Conservation (phyloP, 1,139 yeast species). For the Saccharomycopsis hybrid region DNA sequence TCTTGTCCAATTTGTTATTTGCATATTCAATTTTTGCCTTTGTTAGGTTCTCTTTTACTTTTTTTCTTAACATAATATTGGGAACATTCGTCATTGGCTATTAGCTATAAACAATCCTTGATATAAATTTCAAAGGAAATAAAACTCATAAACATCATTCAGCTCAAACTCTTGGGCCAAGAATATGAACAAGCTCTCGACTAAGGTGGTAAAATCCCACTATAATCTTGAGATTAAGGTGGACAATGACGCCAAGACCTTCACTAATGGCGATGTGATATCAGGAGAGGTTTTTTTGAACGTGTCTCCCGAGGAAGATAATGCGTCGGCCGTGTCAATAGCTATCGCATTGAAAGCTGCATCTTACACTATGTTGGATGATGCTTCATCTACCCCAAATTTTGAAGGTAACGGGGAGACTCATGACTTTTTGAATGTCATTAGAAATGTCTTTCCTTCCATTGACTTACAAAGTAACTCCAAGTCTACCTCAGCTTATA, state of each 20-base stretch:
- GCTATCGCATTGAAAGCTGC: slow-evolving; percentile 7
- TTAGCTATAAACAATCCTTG: no score
- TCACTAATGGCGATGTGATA: slow-evolving; percentile 18
- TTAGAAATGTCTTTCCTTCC: slow-evolving; percentile 1
- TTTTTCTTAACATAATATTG: no score
- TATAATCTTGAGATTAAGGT: slow-evolving; percentile 31
- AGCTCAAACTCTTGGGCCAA: background rate
- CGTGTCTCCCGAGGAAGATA: slow-evolving; percentile 1
- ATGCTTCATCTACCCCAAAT: slow-evolving; percentile 13
- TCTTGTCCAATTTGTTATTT: no score
- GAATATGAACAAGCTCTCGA: slow-evolving; percentile 3
- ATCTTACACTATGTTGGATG: slow-evolving; percentile 17
- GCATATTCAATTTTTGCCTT: no score
- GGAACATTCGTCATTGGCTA: no score
- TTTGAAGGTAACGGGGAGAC: slow-evolving; percentile 19
- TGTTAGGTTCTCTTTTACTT: no score
- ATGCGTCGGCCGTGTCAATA: slow-evolving; percentile 1
- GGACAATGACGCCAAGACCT: slow-evolving; percentile 5
- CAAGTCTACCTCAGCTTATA: background rate
- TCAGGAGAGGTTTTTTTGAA: slow-evolving; percentile 12
- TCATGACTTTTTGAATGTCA: slow-evolving; percentile 14
- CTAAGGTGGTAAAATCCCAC: background rate
- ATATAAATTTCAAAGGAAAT: no score
- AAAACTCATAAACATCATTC: background rate
- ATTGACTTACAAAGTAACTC: background rate